Evolutionary conservation across 345 rosid species (phyloP).

Genomic region (Eucalyptus grandis): DNA sequence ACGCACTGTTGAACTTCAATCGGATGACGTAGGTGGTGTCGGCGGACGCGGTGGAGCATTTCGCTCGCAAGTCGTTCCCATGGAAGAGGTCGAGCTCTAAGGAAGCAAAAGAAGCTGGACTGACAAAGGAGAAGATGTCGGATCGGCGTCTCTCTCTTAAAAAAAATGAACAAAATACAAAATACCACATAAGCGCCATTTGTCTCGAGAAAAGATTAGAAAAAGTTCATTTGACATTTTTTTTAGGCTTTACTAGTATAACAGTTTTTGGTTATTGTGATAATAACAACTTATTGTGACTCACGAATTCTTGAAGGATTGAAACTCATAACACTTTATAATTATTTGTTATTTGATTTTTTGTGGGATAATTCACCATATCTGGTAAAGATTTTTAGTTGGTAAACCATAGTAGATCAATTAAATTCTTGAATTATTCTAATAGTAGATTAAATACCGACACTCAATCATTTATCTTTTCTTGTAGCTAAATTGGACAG

Average conservation of each 20-base stretch:
- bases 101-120: background rate
- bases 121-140: background rate
- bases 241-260: rapidly evolving
- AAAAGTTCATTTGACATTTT: no score
- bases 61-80: background rate
- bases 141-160: rapidly evolving
- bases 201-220: background rate
- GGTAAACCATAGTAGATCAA: no score
- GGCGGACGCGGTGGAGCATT: background rate
- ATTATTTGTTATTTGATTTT: rapidly evolving
- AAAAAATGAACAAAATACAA: no score
- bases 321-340: rapidly evolving
- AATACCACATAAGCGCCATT: background rate
- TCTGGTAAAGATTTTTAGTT: rapidly evolving
- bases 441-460: rapidly evolving
- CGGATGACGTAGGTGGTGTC: rapidly evolving
- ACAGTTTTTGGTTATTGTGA: rapidly evolving
- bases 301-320: rapidly evolving
- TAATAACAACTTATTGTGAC: no score
- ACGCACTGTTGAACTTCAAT: background rate
- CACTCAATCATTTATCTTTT: no score
- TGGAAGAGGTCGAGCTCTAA: background rate
- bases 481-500: background rate
- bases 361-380: no score
- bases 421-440: no score